Percentiles rank a stretch among this genome's conserved stretches.
Evolutionary conservation across 495 filamentous ascomycete genomes (phyloP).

Genomic region (Cudoniella acicularis): DNA sequence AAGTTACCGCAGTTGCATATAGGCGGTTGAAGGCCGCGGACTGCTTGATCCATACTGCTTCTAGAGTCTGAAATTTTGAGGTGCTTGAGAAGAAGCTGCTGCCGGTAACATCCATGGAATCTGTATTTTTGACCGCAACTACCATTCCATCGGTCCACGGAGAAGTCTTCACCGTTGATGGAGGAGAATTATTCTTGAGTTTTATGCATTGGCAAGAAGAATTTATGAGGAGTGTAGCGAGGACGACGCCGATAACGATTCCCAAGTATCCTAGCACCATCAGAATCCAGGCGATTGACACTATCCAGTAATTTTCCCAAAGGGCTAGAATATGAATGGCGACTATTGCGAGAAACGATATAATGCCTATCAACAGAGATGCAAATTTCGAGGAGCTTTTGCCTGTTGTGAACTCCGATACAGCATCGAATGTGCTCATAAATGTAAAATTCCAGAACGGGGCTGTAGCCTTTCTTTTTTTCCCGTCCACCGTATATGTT

Average conservation of each 20-base stretch:
- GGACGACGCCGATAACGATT: conserved; percentile 1
- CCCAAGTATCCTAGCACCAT: conserved; percentile 7
- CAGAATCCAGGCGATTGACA: conserved; percentile 10
- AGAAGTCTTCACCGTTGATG: not conserved
- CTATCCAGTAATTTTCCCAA: conserved; percentile 2
- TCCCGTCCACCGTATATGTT: not conserved
- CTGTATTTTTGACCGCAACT: conserved; percentile 7
- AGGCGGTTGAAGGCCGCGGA: not conserved
- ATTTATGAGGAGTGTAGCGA: conserved; percentile 2
- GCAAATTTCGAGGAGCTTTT: not conserved
- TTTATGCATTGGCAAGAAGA: not conserved
- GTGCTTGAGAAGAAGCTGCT: conserved; percentile 5
- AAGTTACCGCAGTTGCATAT: not conserved
- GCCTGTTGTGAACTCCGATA: conserved; percentile 11
- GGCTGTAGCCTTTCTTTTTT: not conserved
- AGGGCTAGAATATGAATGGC: conserved; percentile 2
- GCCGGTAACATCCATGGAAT: conserved; percentile 12
- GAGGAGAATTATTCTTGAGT: too few species aligned
- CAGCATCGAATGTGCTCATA: conserved; percentile 12
- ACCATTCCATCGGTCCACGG: conserved; percentile 10
- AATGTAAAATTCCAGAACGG: conserved; percentile 10
- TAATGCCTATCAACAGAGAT: not conserved
- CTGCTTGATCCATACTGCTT: conserved; percentile 11
- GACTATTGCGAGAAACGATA: not conserved
- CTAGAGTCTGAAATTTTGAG: not conserved